These are phyloP conservation scores for Myxozyma neglecta DNA, from an alignment of 805 yeast genomes.

Conservation along the genomic window DNA sequence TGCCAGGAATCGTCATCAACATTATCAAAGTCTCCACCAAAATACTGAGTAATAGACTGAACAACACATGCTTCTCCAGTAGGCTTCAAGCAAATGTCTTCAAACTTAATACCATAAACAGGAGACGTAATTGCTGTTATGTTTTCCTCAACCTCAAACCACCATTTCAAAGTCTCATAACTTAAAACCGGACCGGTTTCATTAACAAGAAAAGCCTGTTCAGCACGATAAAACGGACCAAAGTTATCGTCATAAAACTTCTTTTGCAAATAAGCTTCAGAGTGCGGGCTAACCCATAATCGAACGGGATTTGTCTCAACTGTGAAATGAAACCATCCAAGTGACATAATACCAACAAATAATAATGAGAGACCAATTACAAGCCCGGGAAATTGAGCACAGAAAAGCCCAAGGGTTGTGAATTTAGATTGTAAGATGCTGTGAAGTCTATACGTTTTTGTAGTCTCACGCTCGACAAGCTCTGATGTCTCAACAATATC, in stretches of 20 bases:
- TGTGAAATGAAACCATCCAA: constrained; percentile 53
- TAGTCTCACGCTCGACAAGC: constrained; percentile 29
- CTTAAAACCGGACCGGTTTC: constrained; percentile 67
- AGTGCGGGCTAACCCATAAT: constrained; percentile 83
- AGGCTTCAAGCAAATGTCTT: constrained; percentile 82
- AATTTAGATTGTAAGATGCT: constrained; percentile 51
- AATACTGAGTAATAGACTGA: constrained; percentile 88
- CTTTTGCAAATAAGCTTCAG: constrained; percentile 68
- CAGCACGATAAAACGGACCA: constrained; percentile 89
- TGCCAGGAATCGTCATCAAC: constrained; percentile 60
- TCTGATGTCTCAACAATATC: constrained; percentile 35
- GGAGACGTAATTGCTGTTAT: constrained; percentile 43
- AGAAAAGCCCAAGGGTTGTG: constrained; percentile 53
- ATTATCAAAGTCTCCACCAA: constrained; percentile 58
- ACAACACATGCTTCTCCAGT: constrained; percentile 75
- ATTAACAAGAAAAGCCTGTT: constrained; percentile 74
- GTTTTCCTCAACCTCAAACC: constrained; percentile 75
- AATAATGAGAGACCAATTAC: constrained; percentile 49
- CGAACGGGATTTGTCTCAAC: constrained; percentile 79
- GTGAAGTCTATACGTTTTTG: constrained; percentile 50
- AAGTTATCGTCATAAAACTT: constrained; percentile 72
- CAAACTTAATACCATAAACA: constrained; percentile 43
- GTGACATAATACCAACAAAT: constrained; percentile 49
- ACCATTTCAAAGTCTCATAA: constrained; percentile 77
- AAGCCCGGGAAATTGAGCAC: constrained; percentile 60